Conservation (phyloP, 768 basidiomycete genomes). For the Termitomyces sp. region DNA sequence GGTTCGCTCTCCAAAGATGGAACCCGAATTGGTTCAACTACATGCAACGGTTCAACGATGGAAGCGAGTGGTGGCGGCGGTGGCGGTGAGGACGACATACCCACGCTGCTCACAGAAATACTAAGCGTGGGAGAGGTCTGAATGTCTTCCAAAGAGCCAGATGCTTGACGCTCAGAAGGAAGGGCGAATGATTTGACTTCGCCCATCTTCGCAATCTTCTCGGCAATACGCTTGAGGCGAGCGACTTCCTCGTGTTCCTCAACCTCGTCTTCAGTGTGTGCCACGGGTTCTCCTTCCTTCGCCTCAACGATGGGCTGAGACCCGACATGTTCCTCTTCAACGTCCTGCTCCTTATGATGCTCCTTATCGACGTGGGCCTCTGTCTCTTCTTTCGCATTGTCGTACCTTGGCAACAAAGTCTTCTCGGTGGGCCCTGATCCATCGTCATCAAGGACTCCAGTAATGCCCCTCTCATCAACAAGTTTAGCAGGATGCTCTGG, state of each 20-base stretch:
- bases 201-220: conserved; percentile 61
- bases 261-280: conserved; percentile 19
- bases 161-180: conserved; percentile 18
- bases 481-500: background rate
- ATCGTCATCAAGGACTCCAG: background rate
- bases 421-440: background rate
- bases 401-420: background rate
- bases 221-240: conserved; percentile 53
- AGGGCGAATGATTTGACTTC: conserved; percentile 52
- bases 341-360: background rate
- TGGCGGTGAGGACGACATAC: background rate
- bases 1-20: background rate
- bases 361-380: background rate
- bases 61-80: conserved; percentile 5
- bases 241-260: conserved; percentile 50
- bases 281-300: conserved; percentile 1
- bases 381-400: background rate
- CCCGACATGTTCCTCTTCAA: background rate
- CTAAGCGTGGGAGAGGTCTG: conserved; percentile 9
- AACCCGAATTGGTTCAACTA: background rate
- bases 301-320: background rate
- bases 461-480: background rate
- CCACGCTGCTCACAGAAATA: conserved; percentile 5
- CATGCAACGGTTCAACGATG: background rate
- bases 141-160: conserved; percentile 11